phyloP scores from a whole-genome alignment of 441 rosid species.

The Adansonia rubrostipa region DNA sequence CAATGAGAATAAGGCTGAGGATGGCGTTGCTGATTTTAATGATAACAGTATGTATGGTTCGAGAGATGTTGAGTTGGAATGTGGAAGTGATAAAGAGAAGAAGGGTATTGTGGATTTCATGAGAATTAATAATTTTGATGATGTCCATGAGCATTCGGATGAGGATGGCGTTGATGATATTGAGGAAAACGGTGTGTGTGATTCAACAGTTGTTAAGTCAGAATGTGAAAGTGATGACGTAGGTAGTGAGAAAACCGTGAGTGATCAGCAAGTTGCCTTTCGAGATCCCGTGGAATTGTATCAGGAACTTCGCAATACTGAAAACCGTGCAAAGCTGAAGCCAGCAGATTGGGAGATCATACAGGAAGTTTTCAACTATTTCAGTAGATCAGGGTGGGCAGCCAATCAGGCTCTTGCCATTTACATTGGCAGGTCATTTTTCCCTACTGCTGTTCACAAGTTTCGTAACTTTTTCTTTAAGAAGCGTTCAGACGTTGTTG shows the following conservation, averaged over 20 bases:
- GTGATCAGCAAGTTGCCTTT: slow-evolving; percentile 35
- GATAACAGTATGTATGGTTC: not conserved
- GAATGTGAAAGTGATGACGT: slow-evolving; percentile 17
- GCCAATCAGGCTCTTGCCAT: slow-evolving; percentile 84
- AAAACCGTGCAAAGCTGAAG: slow-evolving; percentile 42
- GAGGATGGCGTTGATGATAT: slow-evolving; percentile 27
- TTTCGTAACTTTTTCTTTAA: slow-evolving; percentile 57
- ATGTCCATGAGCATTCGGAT: slow-evolving; percentile 20
- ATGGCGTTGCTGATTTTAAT: slow-evolving; percentile 28
- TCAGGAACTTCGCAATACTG: slow-evolving; percentile 44
- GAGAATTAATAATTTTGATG: slow-evolving; percentile 11
- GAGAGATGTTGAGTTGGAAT: slow-evolving; percentile 5
- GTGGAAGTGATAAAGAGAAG: slow-evolving; percentile 14
- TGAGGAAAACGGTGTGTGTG: slow-evolving; percentile 16
- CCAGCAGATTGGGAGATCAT: slow-evolving; percentile 50
- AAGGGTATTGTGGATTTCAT: slow-evolving; percentile 14
- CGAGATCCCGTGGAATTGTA: slow-evolving; percentile 61
- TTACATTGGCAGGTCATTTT: slow-evolving; percentile 78
- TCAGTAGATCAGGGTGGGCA: slow-evolving; percentile 76
- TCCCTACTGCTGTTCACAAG: slow-evolving; percentile 66
- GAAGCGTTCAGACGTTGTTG: slow-evolving; percentile 53
- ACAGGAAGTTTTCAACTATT: slow-evolving; percentile 52
- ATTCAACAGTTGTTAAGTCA: slow-evolving; percentile 10
- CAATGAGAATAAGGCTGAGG: slow-evolving; percentile 22
- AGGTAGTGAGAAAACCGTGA: slow-evolving; percentile 3